Conservation (phyloP, 768 basidiomycete species). For the Serendipita sp. region DNA sequence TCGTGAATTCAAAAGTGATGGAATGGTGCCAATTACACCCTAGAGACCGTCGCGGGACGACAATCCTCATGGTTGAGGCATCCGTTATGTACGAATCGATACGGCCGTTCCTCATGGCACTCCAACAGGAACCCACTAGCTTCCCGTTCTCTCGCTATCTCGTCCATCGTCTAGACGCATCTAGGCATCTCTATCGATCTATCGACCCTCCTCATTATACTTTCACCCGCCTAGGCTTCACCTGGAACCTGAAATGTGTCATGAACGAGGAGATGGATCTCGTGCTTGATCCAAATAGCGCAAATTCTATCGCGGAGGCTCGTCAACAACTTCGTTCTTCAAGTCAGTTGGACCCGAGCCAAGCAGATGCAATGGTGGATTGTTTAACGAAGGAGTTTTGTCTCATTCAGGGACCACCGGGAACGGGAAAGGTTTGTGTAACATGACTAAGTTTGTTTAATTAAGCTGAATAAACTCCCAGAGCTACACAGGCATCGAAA, state of each 20-base stretch:
- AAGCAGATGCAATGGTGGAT: conserved; percentile 52
- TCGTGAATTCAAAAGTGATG: conserved; percentile 31
- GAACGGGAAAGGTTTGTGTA: conserved; percentile 50
- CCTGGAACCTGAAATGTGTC: conserved; percentile 38
- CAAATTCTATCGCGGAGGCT: conserved; percentile 30
- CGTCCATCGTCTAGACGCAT: conserved; percentile 21
- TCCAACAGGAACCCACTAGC: conserved; percentile 37
- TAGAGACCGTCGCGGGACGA: conserved; percentile 10
- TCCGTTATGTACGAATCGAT: conserved; percentile 53
- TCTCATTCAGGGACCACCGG: conserved; percentile 67
- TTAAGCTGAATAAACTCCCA: conserved; percentile 15
- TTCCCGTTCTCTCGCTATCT: conserved; percentile 42
- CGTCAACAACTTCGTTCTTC: conserved; percentile 26
- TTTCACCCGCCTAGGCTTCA: conserved; percentile 32
- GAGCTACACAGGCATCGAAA: conserved; percentile 54
- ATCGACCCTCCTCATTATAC: conserved; percentile 34
- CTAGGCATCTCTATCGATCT: neutral
- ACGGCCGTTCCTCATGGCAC: conserved; percentile 48
- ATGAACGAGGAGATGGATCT: conserved; percentile 27
- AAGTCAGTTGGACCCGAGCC: conserved; percentile 52
- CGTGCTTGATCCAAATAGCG: conserved; percentile 27
- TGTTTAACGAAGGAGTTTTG: conserved; percentile 42
- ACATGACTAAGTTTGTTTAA: neutral
- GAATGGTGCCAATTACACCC: neutral
- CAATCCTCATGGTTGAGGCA: conserved; percentile 36